Base-by-base conservation (phyloP, 1,284 basidiomycete species). In the Abortiporus biennis region DNA sequence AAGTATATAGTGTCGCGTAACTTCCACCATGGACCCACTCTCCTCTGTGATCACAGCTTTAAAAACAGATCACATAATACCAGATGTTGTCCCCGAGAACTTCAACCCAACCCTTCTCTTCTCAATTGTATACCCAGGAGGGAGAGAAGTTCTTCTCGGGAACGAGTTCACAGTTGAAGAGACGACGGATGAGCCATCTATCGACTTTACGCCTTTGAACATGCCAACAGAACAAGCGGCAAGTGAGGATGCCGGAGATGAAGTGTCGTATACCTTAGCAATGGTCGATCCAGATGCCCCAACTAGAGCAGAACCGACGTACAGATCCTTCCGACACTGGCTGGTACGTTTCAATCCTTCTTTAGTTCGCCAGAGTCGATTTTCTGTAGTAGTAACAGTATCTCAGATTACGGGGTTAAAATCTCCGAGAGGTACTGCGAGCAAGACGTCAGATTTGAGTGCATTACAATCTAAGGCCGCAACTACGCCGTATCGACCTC, bases 201-300 rank as follows among this genome's bases (percentile, higher is more conserved):
- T 81, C 42, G 64, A 61, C 31, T 67, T 80, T 33, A 65, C 68
- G 5, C 72, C 76, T 3, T 63, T 73, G 58, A 63, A 60, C 31
- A 59, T 64, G 15, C 50, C 58, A 3, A 62, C 59, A 8, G 61
- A 61, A 36, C 55, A 56, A 40, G 58, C 49, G 1, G 56, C 54
- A 13, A 43, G 35, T 11, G 49, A 46, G 6, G 43, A 39, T 8
- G 21, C 42, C 13, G 44, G 45, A 6, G 56, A 54, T 1, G 71
- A 71, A 36, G 54, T 65, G 3, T 68, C 66, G 5, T 84, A 81
- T 51, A 82, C 81, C 2, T 62, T 84, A 19, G 74, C 74, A 23
- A 74, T 83, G 74, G 67, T 75, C n/a, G 80, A 84, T 54, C 80
- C 80, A 0, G 81, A 85, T 52, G 81, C 80, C 2, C 82, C 80